Evolutionary conservation across 2,329 filamentous ascomycete species (phyloP).

Genomic region (Lachnellula cervina): DNA sequence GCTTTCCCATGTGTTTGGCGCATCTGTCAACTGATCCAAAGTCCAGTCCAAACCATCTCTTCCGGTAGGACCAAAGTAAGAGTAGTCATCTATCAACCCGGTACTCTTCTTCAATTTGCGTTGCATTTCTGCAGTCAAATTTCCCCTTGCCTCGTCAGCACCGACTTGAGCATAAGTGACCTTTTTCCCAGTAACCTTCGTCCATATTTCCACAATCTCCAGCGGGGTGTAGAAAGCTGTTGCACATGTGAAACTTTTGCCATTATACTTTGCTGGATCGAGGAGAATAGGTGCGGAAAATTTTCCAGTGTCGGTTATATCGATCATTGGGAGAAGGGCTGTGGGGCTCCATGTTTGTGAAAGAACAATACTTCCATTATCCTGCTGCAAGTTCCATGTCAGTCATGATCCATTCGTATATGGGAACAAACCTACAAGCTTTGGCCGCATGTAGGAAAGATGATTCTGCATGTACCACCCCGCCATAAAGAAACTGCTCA

Average conservation of each 20-base stretch:
- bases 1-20: conserved; percentile 32
- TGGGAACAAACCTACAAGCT: not conserved
- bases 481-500: conserved; percentile 41
- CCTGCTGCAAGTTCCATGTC: conserved; percentile 18
- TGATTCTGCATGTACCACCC: conserved; percentile 47
- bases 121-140: conserved; percentile 4
- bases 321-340: conserved; percentile 26
- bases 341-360: conserved; percentile 15
- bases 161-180: conserved; percentile 35
- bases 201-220: conserved; percentile 31
- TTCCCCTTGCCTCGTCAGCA: conserved; percentile 58
- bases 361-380: conserved; percentile 20
- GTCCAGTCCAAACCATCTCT: conserved; percentile 31
- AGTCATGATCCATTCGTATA: not conserved
- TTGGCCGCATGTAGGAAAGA: conserved; percentile 18
- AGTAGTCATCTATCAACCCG: conserved; percentile 18
- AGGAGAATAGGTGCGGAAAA: conserved; percentile 36
- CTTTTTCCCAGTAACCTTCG: conserved; percentile 32
- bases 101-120: conserved; percentile 1
- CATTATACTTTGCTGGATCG: conserved; percentile 39
- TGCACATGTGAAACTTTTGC: conserved; percentile 42
- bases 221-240: conserved; percentile 32
- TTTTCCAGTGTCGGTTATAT: conserved; percentile 27
- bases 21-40: conserved; percentile 26
- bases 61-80: conserved; percentile 33